These are phyloP conservation scores for Turnera subulata DNA, from an alignment of 345 rosid genomes.

Conservation along the genomic window DNA sequence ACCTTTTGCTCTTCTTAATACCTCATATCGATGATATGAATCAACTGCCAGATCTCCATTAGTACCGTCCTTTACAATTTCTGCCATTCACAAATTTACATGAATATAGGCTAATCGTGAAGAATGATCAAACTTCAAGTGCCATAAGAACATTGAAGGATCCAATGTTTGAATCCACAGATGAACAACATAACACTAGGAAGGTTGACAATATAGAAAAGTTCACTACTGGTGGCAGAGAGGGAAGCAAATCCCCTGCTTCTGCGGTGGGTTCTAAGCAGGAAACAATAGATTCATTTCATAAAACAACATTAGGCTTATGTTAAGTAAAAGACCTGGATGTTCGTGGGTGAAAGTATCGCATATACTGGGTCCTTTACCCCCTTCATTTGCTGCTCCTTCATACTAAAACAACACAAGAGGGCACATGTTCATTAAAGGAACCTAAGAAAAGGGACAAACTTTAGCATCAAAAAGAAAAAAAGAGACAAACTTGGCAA, in stretches of 20 bases:
- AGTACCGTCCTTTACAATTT: constrained; percentile 15
- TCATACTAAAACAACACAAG: constrained; percentile 1
- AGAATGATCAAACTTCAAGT: neutral
- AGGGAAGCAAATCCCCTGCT: too few species aligned
- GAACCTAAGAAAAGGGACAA: too few species aligned
- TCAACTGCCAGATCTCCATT: constrained; percentile 27
- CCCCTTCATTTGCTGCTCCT: constrained; percentile 19
- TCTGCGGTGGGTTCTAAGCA: too few species aligned
- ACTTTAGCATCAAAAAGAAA: too few species aligned
- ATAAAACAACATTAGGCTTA: too few species aligned
- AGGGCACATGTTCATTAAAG: neutral
- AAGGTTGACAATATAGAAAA: too few species aligned
- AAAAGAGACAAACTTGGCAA: neutral
- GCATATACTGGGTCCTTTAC: constrained; percentile 19
- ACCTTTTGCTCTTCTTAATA: neutral
- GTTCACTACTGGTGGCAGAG: too few species aligned
- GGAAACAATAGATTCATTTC: neutral
- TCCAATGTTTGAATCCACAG: too few species aligned
- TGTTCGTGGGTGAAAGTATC: constrained; percentile 6
- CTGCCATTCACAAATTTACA: neutral
- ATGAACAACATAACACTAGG: too few species aligned
- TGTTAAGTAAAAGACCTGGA: constrained; percentile 4
- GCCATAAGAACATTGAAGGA: too few species aligned
- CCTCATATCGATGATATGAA: constrained; percentile 38
- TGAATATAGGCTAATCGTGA: too few species aligned